A percentile compares a stretch with the other conserved stretches of the same genome.
Evolutionary conservation across 257 asterid genomes (phyloP).

Genomic region (Solanum virginianum): DNA sequence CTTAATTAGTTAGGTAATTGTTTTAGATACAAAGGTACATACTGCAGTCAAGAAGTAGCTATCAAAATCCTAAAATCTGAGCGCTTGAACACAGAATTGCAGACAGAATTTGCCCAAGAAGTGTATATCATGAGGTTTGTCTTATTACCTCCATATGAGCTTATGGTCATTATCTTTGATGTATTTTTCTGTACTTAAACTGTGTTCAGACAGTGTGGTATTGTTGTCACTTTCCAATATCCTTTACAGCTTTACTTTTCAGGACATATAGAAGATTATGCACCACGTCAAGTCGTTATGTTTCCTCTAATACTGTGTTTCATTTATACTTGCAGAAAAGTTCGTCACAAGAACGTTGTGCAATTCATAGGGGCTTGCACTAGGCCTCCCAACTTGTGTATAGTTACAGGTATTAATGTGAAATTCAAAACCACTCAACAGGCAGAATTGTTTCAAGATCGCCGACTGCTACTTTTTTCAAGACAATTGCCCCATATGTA

Average conservation of each 20-base stretch:
- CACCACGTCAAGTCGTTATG: background rate
- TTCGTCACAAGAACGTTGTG: constrained; percentile 92
- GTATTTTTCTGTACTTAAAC: background rate
- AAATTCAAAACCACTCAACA: background rate
- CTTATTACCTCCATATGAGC: background rate
- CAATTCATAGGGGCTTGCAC: constrained; percentile 99
- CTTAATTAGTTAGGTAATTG: background rate
- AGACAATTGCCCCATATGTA: background rate
- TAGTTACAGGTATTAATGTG: constrained; percentile 64
- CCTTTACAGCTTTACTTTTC: background rate
- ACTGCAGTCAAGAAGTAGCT: constrained; percentile 89
- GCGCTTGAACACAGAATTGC: constrained; percentile 65
- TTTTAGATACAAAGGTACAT: constrained; percentile 76
- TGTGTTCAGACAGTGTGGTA: background rate
- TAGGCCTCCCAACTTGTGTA: constrained; percentile 81
- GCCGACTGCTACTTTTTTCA: background rate
- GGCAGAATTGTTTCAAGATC: background rate
- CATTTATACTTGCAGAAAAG: constrained; percentile 60
- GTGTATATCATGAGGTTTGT: constrained; percentile 94
- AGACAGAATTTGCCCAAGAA: constrained; percentile 94
- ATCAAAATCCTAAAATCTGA: constrained; percentile 93
- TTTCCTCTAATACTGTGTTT: background rate
- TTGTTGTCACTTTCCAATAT: background rate
- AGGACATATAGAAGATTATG: background rate
- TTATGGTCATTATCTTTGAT: background rate